Base-by-base conservation (phyloP, 768 basidiomycete genomes). In the Lepiota venenata region DNA sequence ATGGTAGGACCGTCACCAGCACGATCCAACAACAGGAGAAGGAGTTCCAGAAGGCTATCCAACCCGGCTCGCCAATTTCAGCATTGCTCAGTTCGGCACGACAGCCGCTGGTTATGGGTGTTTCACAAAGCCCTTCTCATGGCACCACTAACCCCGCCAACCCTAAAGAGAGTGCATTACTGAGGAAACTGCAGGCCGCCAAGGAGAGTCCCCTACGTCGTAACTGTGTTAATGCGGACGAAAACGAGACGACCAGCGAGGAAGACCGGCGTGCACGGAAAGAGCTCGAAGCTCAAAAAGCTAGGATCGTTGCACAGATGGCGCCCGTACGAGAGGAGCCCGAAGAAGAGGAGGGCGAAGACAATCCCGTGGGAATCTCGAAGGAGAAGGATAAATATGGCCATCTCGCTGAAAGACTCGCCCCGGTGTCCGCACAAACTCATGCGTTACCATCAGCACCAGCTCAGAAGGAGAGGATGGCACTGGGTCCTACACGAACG, bases 21-120 rank as follows among this genome's bases (percentile, higher is more conserved):
- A 87, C 77, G 42, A 84, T 88, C 54, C 86, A 87, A 2, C 81
- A 92, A 62, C 91, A 93, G 65, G 97, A 99, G 80, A 87, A 88
- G 67, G 97, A 98, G 69, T 98, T 98, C 85, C 88, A 90, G 74
- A 87, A 88, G 63, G 97, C 94, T 1, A 91, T 98, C 1, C 92
- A 94, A 64, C 96, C 95, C 5, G 93, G 91, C 40, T 91, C 88
- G 57, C 97, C 97, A 0, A 95, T 99, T 56, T 91, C 91, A 25
- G 92, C 91, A 2, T 72, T 99, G 46, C 79, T 99, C 61, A 88
- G 83, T 60, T 93, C 92, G 2, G 94, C 94, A 5, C 79, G 88
- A 55, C 91, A 93, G 67, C 94, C 94, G 0, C 74, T 97, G 38
- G 73, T 96, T 47, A 88, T 93, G 70, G 78, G 77, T 16, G 78